phyloP scores from a whole-genome alignment of 1,284 basidiomycete species.

The Flammula alnicola region DNA sequence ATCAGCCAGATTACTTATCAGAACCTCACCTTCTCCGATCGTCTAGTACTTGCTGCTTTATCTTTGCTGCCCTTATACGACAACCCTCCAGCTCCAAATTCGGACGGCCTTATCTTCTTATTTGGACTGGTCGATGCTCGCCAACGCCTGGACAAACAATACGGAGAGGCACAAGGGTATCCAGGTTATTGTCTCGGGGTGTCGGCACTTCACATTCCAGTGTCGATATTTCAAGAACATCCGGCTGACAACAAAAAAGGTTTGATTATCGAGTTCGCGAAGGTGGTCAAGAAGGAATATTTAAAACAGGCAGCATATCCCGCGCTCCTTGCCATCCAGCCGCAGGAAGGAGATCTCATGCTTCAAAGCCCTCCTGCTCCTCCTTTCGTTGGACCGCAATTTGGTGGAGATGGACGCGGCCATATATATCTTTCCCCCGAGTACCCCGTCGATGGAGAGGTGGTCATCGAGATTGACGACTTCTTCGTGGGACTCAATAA shows the following conservation, averaged over 20 bases:
- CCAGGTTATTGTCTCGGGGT: constrained; percentile 24
- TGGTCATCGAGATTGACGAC: constrained; percentile 22
- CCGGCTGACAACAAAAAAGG: constrained; percentile 15
- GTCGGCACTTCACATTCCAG: constrained; percentile 18
- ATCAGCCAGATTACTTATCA: not conserved
- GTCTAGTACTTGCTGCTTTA: constrained; percentile 18
- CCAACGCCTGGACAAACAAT: constrained; percentile 18
- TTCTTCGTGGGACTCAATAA: constrained; percentile 24
- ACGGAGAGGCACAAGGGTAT: constrained; percentile 15
- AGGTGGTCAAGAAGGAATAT: constrained; percentile 19
- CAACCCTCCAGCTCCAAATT: constrained; percentile 16
- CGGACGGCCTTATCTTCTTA: constrained; percentile 20
- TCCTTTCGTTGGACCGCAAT: constrained; percentile 18
- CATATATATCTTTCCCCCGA: constrained; percentile 13
- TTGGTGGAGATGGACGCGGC: constrained; percentile 21
- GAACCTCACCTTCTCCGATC: not conserved
- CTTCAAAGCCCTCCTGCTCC: constrained; percentile 16
- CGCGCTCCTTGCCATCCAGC: constrained; percentile 21
- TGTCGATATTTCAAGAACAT: constrained; percentile 14
- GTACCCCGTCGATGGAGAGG: constrained; percentile 12
- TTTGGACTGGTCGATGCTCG: constrained; percentile 22
- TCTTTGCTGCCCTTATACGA: constrained; percentile 19
- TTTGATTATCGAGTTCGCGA: constrained; percentile 17
- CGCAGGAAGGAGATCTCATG: constrained; percentile 21
- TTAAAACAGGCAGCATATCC: constrained; percentile 18